Evolutionary conservation across 192 early-diverging fungal genomes (phyloP).

Genomic region (Backusella psychrophila): DNA sequence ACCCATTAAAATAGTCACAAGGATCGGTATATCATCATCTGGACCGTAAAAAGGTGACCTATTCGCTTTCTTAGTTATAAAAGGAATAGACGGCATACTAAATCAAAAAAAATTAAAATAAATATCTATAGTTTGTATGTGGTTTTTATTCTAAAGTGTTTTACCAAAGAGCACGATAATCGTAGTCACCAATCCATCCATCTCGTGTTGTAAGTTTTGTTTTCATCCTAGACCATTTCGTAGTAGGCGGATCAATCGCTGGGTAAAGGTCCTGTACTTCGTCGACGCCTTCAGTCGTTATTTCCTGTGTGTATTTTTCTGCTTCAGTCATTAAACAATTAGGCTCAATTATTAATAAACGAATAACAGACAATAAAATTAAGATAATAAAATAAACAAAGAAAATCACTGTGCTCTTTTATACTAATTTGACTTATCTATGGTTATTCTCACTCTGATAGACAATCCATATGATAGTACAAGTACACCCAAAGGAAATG

Average conservation of each 20-base stretch:
- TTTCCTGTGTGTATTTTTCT: constrained; percentile 5
- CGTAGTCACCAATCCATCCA: constrained; percentile 42
- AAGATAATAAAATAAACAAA: background rate
- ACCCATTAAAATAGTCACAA: constrained; percentile 44
- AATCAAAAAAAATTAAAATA: background rate
- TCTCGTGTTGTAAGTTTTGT: constrained; percentile 28
- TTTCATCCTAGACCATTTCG: background rate
- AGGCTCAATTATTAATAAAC: background rate
- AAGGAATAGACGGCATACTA: constrained; percentile 37
- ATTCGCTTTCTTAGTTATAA: constrained; percentile 23
- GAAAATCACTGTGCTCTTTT: background rate
- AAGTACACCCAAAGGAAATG: background rate
- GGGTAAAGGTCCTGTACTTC: background rate
- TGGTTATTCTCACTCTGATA: background rate
- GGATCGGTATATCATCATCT: constrained; percentile 43
- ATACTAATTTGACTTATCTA: background rate
- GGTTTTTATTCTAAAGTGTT: background rate
- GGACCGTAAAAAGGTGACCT: constrained; percentile 45
- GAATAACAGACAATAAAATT: background rate
- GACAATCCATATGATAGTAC: background rate
- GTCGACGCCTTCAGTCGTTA: background rate
- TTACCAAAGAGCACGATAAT: constrained; percentile 38
- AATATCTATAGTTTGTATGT: background rate
- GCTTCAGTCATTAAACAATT: background rate
- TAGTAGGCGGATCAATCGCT: background rate